These are phyloP conservation scores for Amanita polypyramis DNA, from an alignment of 768 basidiomycete species.

Conservation along the genomic window DNA sequence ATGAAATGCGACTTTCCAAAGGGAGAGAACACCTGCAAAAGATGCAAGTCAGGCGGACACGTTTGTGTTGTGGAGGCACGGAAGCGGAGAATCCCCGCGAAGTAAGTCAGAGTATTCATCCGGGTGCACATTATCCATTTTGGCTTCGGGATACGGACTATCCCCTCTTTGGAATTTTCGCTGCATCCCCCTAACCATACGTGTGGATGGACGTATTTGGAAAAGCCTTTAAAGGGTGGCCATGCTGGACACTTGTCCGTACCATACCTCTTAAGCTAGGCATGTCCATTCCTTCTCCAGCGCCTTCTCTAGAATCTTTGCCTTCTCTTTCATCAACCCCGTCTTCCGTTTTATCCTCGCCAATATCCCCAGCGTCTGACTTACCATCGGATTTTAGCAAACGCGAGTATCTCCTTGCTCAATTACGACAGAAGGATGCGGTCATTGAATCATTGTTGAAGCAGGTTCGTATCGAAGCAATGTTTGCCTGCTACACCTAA, in stretches of 20 bases:
- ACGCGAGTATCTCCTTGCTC: constrained; percentile 76
- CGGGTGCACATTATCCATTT: background rate
- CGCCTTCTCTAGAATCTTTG: constrained; percentile 5
- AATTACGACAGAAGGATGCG: constrained; percentile 80
- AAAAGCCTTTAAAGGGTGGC: background rate
- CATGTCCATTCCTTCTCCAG: constrained; percentile 5
- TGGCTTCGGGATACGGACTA: background rate
- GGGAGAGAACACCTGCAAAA: constrained; percentile 64
- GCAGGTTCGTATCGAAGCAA: constrained; percentile 36
- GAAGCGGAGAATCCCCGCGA: constrained; percentile 68
- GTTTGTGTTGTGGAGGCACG: constrained; percentile 78
- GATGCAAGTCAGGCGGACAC: constrained; percentile 65
- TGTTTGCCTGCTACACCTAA: background rate
- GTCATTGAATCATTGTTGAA: constrained; percentile 81
- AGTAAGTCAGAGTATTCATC: constrained; percentile 43
- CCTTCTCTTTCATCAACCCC: constrained; percentile 8
- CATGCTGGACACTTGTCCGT: background rate
- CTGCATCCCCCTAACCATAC: background rate
- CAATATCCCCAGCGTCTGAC: constrained; percentile 23
- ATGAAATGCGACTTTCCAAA: constrained; percentile 83
- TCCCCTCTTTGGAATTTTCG: background rate
- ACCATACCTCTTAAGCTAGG: background rate
- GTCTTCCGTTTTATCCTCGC: constrained; percentile 15
- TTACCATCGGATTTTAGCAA: constrained; percentile 46
- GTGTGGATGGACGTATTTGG: background rate